Evolutionary conservation across 176 grass and related monocot genomes (phyloP).

Genomic region (Dactylis glomerata): DNA sequence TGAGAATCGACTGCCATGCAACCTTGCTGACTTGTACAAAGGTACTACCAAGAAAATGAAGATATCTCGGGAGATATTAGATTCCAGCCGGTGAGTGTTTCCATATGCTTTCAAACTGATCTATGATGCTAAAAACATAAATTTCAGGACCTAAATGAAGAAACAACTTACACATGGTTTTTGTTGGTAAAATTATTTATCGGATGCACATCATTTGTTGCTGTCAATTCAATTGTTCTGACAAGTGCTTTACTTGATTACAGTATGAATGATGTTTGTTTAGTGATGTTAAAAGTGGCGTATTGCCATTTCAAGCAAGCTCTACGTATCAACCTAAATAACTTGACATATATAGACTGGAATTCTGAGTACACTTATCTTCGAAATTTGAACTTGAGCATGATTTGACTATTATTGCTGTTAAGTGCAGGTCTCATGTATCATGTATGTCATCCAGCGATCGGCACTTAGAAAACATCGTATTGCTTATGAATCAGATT

Average conservation of each 20-base stretch:
- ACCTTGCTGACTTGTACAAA: slow-evolving; percentile 77
- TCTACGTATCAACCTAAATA: neutral
- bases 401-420: neutral
- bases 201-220: neutral
- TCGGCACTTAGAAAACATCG: neutral
- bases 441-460: neutral
- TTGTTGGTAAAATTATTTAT: neutral
- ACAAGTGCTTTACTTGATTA: neutral
- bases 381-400: neutral
- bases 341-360: neutral
- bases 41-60: slow-evolving; percentile 88
- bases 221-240: neutral
- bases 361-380: neutral
- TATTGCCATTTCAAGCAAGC: slow-evolving; percentile 13
- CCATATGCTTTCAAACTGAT: neutral
- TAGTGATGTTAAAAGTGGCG: slow-evolving; percentile 3
- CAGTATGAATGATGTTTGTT: neutral
- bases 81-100: slow-evolving; percentile 54
- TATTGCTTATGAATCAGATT: neutral
- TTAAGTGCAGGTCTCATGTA: neutral
- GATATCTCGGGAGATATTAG: slow-evolving; percentile 79
- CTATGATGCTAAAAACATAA: neutral
- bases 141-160: neutral
- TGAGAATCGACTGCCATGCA: slow-evolving; percentile 64
- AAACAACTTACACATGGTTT: neutral